phyloP scores from a whole-genome alignment of 2,329 filamentous ascomycete genomes.

The Fusarium napiforme region DNA sequence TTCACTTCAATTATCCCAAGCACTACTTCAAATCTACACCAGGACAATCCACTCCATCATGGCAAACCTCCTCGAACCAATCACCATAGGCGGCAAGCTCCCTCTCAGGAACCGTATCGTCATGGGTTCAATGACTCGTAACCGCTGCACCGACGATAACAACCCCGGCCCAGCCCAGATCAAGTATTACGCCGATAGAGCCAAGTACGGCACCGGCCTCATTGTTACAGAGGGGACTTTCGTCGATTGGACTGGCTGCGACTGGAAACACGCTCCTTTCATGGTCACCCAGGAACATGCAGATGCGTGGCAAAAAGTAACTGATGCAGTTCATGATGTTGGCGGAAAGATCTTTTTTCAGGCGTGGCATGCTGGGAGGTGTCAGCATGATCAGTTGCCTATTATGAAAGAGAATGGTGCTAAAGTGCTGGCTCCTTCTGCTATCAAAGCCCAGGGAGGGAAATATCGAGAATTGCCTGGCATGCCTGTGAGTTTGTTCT shows the following conservation, averaged over 20 bases:
- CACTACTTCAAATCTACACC: background rate
- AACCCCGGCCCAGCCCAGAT: background rate
- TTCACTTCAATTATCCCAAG: background rate
- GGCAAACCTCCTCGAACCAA: conserved; percentile 10
- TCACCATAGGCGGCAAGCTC: background rate
- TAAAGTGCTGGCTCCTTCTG: conserved; percentile 3
- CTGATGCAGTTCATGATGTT: background rate
- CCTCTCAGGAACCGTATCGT: conserved; percentile 6
- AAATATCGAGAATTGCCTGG: conserved; percentile 8
- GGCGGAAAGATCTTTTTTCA: conserved; percentile 13
- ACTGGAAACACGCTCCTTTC: background rate
- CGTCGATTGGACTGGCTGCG: conserved; percentile 1
- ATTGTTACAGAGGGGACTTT: conserved; percentile 8
- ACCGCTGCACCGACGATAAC: conserved; percentile 11
- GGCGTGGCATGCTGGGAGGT: conserved; percentile 16
- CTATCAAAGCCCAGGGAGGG: background rate
- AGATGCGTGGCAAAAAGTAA: background rate
- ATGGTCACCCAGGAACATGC: background rate
- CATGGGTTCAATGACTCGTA: conserved; percentile 29
- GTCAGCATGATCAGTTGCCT: conserved; percentile 12
- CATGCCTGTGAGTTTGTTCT: background rate
- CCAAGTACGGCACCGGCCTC: background rate
- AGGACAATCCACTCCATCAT: background rate
- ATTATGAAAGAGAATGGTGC: background rate
- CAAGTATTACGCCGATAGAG: conserved; percentile 12